Conservation (phyloP, 2,329 filamentous ascomycete species). For the Emericellopsis cladophorae region DNA sequence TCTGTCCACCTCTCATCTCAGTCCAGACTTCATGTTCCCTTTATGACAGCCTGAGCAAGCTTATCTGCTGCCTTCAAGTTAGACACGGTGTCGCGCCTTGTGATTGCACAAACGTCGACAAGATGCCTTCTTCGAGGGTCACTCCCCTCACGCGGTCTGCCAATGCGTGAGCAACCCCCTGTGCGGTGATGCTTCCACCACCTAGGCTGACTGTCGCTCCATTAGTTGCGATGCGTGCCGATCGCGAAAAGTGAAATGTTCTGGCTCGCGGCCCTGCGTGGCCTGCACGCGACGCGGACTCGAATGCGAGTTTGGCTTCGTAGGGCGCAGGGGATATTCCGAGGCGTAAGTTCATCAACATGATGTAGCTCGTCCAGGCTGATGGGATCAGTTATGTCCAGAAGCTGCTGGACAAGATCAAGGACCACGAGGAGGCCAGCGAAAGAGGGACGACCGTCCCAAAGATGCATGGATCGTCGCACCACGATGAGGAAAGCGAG, state of each 20-base stretch:
- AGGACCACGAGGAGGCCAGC: slow-evolving; percentile 4
- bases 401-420: slow-evolving; percentile 8
- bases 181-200: neutral
- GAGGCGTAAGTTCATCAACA: slow-evolving; percentile 6
- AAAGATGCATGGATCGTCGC: neutral
- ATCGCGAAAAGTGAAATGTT: slow-evolving; percentile 15
- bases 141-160: slow-evolving; percentile 6
- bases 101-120: neutral
- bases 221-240: slow-evolving; percentile 11
- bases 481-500: neutral
- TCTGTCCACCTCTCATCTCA: too few relatives aligned
- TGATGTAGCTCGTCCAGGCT: neutral
- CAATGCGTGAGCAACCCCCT: slow-evolving; percentile 6
- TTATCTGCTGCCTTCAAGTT: too few relatives aligned
- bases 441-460: too few relatives aligned
- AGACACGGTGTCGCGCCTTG: too few relatives aligned
- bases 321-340: slow-evolving; percentile 9
- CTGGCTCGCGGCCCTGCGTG: slow-evolving; percentile 11
- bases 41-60: too few relatives aligned
- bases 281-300: slow-evolving; percentile 10
- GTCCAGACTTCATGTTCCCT: too few relatives aligned
- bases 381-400: slow-evolving; percentile 8
- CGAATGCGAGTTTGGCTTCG: slow-evolving; percentile 10
- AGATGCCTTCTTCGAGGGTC: slow-evolving; percentile 1
- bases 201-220: neutral